phyloP scores from a whole-genome alignment of 345 rosid genomes.

The Lepidium didymum region DNA sequence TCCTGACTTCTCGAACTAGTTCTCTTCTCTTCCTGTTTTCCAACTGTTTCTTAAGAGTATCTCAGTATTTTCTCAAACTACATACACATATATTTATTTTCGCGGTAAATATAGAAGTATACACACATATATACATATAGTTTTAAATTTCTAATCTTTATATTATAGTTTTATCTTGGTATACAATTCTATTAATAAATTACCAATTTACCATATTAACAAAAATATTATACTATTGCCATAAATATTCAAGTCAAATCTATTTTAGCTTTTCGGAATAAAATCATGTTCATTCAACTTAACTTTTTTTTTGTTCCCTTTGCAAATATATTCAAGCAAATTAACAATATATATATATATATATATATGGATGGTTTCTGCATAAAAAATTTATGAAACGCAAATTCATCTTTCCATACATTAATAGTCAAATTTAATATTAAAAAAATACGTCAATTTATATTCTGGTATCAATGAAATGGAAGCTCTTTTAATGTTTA shows the following conservation, averaged over 20 bases:
- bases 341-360: too few relatives aligned
- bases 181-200: neutral
- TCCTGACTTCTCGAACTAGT: neutral
- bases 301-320: neutral
- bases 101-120: too few relatives aligned
- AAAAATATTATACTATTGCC: neutral
- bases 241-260: neutral
- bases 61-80: neutral
- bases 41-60: neutral
- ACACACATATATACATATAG: neutral
- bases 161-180: too few relatives aligned
- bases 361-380: neutral
- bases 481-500: neutral
- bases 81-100: too few relatives aligned
- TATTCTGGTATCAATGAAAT: neutral
- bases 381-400: too few relatives aligned
- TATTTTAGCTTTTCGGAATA: neutral
- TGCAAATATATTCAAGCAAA: too few relatives aligned
- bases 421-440: neutral
- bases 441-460: too few relatives aligned
- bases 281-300: neutral
- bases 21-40: neutral
- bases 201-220: neutral
- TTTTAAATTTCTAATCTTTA: neutral
- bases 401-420: neutral